These are phyloP conservation scores for Euphorbia peplus DNA, from an alignment of 345 rosid species.

Conservation along the genomic window DNA sequence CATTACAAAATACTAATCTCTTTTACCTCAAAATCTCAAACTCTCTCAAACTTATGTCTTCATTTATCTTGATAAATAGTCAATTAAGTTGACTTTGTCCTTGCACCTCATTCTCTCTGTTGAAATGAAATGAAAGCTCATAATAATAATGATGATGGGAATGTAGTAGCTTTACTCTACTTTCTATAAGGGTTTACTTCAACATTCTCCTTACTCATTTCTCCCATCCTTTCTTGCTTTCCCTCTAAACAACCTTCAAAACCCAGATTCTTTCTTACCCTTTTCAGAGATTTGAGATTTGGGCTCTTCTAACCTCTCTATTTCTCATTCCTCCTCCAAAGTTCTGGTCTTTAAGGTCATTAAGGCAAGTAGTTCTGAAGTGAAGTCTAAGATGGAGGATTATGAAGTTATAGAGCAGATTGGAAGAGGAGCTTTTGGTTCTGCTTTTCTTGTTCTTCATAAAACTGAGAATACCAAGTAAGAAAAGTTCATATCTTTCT, in stretches of 20 bases:
- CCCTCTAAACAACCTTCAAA: constrained; percentile 1
- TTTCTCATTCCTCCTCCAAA: neutral
- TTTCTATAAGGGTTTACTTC: constrained; percentile 22
- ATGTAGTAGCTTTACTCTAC: constrained; percentile 34
- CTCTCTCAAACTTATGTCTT: neutral
- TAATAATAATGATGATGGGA: constrained; percentile 34
- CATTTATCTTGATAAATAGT: constrained; percentile 1
- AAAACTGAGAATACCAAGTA: constrained; percentile 65
- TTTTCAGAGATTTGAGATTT: neutral
- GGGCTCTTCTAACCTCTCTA: constrained; percentile 5
- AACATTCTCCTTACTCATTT: constrained; percentile 13
- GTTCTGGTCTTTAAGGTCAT: constrained; percentile 24
- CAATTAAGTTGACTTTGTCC: constrained; percentile 12
- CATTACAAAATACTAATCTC: neutral
- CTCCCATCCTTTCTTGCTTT: neutral
- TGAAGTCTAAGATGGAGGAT: constrained; percentile 65
- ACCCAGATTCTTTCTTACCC: neutral
- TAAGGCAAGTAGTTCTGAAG: constrained; percentile 38
- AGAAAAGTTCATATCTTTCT: constrained; percentile 18
- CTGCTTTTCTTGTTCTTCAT: constrained; percentile 88
- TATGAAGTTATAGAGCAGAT: constrained; percentile 85
- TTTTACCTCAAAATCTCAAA: neutral
- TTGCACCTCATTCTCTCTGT: constrained; percentile 12
- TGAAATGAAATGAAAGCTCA: constrained; percentile 13
- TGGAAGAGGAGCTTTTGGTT: constrained; percentile 74